Evolutionary conservation across 805 yeast species (phyloP).

Genomic region (Nakazawaea laoshanensis): DNA sequence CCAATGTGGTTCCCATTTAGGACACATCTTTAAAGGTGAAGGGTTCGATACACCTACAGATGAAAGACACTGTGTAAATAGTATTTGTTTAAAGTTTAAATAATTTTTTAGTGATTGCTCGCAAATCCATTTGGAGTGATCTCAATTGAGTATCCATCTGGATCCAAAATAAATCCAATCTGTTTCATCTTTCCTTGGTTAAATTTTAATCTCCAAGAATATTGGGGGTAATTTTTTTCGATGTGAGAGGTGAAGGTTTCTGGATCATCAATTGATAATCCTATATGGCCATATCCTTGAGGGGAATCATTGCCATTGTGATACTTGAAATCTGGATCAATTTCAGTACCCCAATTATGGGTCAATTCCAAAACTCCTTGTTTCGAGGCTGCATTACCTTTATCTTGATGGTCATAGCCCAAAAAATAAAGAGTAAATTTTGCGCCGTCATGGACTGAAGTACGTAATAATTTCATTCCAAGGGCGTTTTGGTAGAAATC

Average conservation of each 20-base stretch:
- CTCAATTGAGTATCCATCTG: conserved; percentile 86
- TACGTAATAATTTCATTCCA: conserved; percentile 70
- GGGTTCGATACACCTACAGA: conserved; percentile 84
- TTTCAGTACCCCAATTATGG: conserved; percentile 93
- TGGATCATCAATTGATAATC: conserved; percentile 62
- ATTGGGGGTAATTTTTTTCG: conserved; percentile 35
- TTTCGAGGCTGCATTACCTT: conserved; percentile 27
- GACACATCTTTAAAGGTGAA: conserved; percentile 92
- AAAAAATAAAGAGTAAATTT: conserved; percentile 81
- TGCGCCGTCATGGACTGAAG: conserved; percentile 53
- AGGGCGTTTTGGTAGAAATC: conserved; percentile 71
- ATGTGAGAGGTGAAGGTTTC: conserved; percentile 43
- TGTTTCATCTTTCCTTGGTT: conserved; percentile 47
- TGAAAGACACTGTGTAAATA: conserved; percentile 92
- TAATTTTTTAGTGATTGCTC: too few species aligned
- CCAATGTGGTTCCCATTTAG: conserved; percentile 88
- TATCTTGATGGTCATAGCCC: conserved; percentile 53
- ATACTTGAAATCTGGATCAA: conserved; percentile 64
- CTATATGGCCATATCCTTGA: conserved; percentile 83
- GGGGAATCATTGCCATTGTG: conserved; percentile 77
- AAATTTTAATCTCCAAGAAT: conserved; percentile 50
- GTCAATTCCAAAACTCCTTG: conserved; percentile 84
- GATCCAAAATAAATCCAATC: conserved; percentile 70
- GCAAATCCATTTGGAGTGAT: conserved; percentile 34
- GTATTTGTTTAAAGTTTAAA: conserved; percentile 66